These are phyloP conservation scores for Davidsoniella eucalypti DNA, from an alignment of 2,329 filamentous ascomycete genomes.

Conservation along the genomic window DNA sequence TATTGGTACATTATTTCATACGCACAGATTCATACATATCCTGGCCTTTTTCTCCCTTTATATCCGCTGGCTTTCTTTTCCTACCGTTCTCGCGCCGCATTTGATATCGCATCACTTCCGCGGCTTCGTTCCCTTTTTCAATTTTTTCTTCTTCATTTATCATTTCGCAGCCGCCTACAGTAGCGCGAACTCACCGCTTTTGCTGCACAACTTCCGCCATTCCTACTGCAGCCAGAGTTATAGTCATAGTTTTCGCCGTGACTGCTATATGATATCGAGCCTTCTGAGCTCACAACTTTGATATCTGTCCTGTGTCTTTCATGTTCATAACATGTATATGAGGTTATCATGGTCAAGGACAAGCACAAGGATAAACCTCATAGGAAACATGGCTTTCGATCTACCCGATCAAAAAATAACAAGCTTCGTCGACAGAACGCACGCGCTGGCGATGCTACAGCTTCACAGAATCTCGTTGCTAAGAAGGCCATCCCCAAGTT, in stretches of 20 bases:
- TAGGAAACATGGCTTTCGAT: background rate
- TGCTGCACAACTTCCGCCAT: too few relatives aligned
- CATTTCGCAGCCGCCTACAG: background rate
- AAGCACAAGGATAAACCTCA: background rate
- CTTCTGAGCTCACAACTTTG: too few relatives aligned
- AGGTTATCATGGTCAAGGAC: constrained; percentile 4
- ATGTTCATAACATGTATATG: constrained; percentile 4
- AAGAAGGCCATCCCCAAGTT: constrained; percentile 27
- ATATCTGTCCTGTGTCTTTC: background rate
- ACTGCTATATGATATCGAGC: too few relatives aligned
- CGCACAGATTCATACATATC: too few relatives aligned
- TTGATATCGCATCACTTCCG: too few relatives aligned
- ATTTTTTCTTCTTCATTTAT: background rate
- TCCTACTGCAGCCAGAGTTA: too few relatives aligned
- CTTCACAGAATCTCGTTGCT: constrained; percentile 19
- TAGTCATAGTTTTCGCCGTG: too few relatives aligned
- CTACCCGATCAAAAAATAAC: background rate
- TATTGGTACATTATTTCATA: too few relatives aligned
- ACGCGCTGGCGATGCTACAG: background rate
- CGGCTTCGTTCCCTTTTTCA: background rate
- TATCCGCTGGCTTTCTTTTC: too few relatives aligned
- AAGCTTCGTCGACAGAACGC: background rate
- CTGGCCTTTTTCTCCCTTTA: too few relatives aligned
- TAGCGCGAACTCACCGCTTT: too few relatives aligned
- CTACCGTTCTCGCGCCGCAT: too few relatives aligned